Evolutionary conservation across 352 stramenopile species (phyloP).

Genomic region (Phytophthora syringae): DNA sequence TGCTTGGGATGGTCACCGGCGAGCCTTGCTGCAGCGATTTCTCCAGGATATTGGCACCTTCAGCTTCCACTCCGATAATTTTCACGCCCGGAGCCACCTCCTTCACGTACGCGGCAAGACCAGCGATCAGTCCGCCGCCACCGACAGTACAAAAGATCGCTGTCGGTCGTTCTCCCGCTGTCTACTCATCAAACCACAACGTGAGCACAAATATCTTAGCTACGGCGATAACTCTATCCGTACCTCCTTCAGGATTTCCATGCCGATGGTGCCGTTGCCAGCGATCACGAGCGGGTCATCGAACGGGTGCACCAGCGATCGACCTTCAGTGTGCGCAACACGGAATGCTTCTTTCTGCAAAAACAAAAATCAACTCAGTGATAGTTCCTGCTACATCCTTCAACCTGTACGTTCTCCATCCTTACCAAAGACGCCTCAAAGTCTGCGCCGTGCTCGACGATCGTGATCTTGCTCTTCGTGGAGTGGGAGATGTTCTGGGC

Average conservation of each 20-base stretch:
- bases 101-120: slow-evolving; percentile 93
- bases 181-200: slow-evolving; percentile 36
- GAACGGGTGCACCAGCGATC: slow-evolving; percentile 97
- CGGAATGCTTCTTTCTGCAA: slow-evolving; percentile 90
- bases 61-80: slow-evolving; percentile 97
- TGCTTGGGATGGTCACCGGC: slow-evolving; percentile 88
- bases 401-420: too few species aligned
- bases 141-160: slow-evolving; percentile 98
- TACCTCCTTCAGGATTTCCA: slow-evolving; percentile 92
- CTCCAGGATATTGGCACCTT: slow-evolving; percentile 95
- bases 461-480: slow-evolving; percentile 85
- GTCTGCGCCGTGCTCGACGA: slow-evolving; percentile 95
- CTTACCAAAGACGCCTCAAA: slow-evolving; percentile 94
- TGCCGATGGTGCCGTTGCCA: slow-evolving; percentile 97
- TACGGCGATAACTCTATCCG: not conserved
- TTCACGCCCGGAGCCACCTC: slow-evolving; percentile 89
- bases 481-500: slow-evolving; percentile 86
- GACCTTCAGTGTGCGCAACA: slow-evolving; percentile 90
- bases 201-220: not conserved
- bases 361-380: not conserved
- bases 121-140: slow-evolving; percentile 96
- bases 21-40: slow-evolving; percentile 83
- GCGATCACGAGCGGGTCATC: slow-evolving; percentile 98
- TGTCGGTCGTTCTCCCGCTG: slow-evolving; percentile 90
- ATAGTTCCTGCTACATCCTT: too few species aligned